Evolutionary conservation across 1,284 basidiomycete genomes (phyloP), one percentile per base, ranked within the genome.

Genomic region (Rhodotorula sp.): DNA sequence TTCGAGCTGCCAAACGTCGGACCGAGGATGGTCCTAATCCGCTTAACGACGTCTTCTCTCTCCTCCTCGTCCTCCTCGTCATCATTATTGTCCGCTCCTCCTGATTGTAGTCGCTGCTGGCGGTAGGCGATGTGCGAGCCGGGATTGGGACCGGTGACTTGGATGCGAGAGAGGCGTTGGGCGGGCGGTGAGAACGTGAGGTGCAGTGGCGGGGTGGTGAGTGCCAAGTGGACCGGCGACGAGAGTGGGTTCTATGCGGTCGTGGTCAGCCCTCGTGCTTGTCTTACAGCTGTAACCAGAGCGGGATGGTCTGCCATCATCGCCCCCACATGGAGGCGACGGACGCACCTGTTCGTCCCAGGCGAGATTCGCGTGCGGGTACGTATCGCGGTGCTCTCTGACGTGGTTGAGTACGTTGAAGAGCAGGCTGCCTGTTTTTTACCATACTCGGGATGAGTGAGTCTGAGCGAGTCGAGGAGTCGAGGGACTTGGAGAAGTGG

Each of bases 321-420:
- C 20, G 12, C 31, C 48, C 56, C 64, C 62, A 59, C 65, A 59
- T 67, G 5, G 1, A 15, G 23, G 5, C 16, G 66, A 46, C 51
- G 26, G 51, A 52, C 69, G 43, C 26, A 71, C 74, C 23, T 68
- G 21, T 4, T 74, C 72, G 48, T 74, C 65, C 72, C 70, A 76
- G 8, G 65, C 67, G 47, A 74, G 8, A 20, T 68, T 60, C 8
- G 56, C 65, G 7, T 51, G 20, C 20, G 72, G 68, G 49, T 76
- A 76, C 8, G 47, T 34, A 5, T 52, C n/a, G 4, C 68, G 58
- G 47, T 64, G 61, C 29, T 52, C 65, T 14, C 72, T 20, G 20
- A 76, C 31, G 29, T 68, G 64, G 60, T 76, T 76, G 48, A 76
- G 54, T 6, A 70, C 60, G 66, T 65, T 67, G 70, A 76, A 76